phyloP scores from a whole-genome alignment of 176 grass and related monocot species.

The Carex myosuroides region DNA sequence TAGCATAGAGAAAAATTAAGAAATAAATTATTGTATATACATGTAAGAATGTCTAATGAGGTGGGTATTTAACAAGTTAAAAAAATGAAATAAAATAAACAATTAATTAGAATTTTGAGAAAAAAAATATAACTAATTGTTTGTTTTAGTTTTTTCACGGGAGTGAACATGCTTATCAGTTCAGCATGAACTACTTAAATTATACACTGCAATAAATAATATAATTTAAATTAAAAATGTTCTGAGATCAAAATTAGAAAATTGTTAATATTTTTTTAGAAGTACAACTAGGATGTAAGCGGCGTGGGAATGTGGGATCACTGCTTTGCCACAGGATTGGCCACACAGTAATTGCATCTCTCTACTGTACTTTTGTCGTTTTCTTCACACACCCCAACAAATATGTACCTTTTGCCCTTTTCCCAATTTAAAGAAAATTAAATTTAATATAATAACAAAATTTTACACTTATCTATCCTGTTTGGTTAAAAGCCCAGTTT shows the following conservation, averaged over 20 bases:
- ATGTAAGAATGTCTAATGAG: neutral
- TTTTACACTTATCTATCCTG: too few relatives aligned
- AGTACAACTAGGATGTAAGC: neutral
- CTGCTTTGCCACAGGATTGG: neutral
- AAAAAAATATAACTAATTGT: too few relatives aligned
- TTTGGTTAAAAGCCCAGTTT: too few relatives aligned
- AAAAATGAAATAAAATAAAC: neutral
- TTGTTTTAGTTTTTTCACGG: too few relatives aligned
- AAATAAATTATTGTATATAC: neutral
- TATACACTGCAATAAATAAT: neutral
- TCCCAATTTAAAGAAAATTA: neutral
- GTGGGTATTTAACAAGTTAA: neutral
- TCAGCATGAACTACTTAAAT: neutral
- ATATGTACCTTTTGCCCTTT: neutral
- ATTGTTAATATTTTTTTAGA: neutral
- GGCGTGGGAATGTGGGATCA: neutral
- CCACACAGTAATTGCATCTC: neutral
- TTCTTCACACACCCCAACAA: conserved; percentile 18
- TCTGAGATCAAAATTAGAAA: neutral
- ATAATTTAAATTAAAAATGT: too few relatives aligned
- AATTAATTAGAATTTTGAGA: too few relatives aligned
- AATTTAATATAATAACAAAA: too few relatives aligned
- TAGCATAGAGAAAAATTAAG: neutral
- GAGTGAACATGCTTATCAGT: neutral
- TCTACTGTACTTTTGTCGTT: conserved; percentile 16